Conservation (phyloP, 768 basidiomycete species). For the Termitomyces sp. region DNA sequence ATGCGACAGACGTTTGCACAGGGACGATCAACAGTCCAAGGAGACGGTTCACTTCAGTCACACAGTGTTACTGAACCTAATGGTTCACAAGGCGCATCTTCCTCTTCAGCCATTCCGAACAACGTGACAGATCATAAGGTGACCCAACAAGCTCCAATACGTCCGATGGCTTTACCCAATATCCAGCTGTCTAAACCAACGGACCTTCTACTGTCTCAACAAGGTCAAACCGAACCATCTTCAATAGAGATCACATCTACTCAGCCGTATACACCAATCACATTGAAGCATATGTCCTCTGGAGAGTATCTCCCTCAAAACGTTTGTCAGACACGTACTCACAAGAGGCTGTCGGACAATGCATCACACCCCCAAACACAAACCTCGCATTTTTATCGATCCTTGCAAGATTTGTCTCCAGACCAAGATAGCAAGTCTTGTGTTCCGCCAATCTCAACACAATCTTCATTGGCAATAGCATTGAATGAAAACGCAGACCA, state of each 20-base stretch:
- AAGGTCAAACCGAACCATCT: not conserved
- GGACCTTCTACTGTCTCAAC: not conserved
- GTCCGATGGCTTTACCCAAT: not conserved
- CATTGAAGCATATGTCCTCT: not conserved
- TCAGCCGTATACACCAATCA: not conserved
- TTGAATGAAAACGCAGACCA: not conserved
- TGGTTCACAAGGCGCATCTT: not conserved
- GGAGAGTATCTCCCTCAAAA: not conserved
- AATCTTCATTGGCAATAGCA: not conserved
- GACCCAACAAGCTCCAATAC: not conserved
- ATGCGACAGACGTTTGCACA: not conserved
- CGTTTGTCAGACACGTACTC: not conserved
- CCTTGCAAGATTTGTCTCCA: not conserved
- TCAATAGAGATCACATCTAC: not conserved
- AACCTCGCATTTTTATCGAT: not conserved
- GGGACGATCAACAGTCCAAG: not conserved
- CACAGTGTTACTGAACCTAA: not conserved
- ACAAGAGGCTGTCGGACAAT: not conserved
- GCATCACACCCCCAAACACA: not conserved
- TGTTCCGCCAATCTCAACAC: not conserved
- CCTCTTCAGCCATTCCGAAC: not conserved
- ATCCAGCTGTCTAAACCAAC: not conserved
- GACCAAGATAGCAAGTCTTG: not conserved
- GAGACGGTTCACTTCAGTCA: not conserved
- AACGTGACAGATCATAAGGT: not conserved